A percentile compares a stretch with the other conserved stretches of the same genome.
These are phyloP conservation scores for Eucalyptus camaldulensis DNA, from an alignment of 345 rosid species.

Conservation along the genomic window DNA sequence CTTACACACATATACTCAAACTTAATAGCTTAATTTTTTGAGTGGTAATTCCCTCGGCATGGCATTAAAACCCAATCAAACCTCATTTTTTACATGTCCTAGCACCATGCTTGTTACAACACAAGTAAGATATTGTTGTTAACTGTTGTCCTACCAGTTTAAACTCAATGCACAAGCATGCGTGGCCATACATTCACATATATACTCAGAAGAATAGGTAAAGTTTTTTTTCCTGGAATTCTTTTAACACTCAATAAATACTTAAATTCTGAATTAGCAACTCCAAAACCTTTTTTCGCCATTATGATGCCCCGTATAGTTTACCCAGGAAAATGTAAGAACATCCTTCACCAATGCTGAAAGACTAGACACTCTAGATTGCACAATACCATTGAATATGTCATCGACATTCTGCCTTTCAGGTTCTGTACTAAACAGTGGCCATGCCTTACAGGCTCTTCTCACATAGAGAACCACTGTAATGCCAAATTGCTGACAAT, in stretches of 20 bases:
- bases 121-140: neutral
- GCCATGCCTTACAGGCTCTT: neutral
- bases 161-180: neutral
- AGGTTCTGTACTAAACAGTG: neutral
- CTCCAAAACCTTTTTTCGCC: neutral
- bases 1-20: neutral
- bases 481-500: neutral
- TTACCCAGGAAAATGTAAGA: neutral
- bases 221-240: neutral
- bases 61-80: neutral
- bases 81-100: neutral
- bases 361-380: neutral
- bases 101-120: neutral
- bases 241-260: neutral
- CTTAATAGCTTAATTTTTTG: neutral
- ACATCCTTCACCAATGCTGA: neutral
- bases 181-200: neutral
- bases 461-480: neutral
- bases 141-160: neutral
- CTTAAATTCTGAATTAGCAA: neutral
- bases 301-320: neutral
- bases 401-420: neutral
- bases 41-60: neutral
- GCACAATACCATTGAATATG: neutral
- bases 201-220: neutral